Percentiles rank a stretch among this genome's conserved stretches.
Conservation (phyloP, 352 stramenopile species). For the Globisporangium carolinianum region DNA sequence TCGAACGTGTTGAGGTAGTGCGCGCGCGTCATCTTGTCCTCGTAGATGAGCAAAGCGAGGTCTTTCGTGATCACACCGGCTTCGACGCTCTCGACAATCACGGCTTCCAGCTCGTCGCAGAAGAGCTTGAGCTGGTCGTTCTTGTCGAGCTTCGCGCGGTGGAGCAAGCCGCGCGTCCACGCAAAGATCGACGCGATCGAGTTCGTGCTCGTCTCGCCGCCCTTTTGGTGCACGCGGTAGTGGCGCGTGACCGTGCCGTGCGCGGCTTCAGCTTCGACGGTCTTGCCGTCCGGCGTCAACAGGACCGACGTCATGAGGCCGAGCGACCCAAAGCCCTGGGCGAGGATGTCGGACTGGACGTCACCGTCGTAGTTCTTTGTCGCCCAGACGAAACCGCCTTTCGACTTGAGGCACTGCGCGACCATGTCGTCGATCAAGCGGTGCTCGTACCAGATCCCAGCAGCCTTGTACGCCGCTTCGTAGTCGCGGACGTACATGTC, state of each 20-base stretch:
- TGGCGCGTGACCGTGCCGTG: constrained; percentile 88
- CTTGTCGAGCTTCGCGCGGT: constrained; percentile 81
- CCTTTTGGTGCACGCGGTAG: constrained; percentile 86
- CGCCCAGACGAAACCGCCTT: constrained; percentile 85
- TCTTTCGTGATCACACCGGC: constrained; percentile 85
- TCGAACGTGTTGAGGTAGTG: constrained; percentile 81
- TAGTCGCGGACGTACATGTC: constrained; percentile 79
- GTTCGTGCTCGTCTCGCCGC: constrained; percentile 84
- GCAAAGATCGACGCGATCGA: constrained; percentile 87
- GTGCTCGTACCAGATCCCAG: constrained; percentile 80
- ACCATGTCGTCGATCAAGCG: constrained; percentile 90
- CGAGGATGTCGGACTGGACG: constrained; percentile 87
- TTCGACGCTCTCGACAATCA: constrained; percentile 81
- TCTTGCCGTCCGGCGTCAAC: constrained; percentile 78
- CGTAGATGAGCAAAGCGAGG: constrained; percentile 76
- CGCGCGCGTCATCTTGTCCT: constrained; percentile 56
- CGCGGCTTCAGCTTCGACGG: constrained; percentile 82
- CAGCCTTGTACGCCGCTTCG: constrained; percentile 60
- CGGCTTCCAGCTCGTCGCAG: constrained; percentile 63
- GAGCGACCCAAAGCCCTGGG: constrained; percentile 84
- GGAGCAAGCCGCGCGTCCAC: constrained; percentile 77
- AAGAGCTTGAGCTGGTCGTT: constrained; percentile 75
- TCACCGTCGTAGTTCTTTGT: constrained; percentile 92
- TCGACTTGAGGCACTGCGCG: constrained; percentile 84
- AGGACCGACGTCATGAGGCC: constrained; percentile 87